Evolutionary conservation across 169 alveolate species (phyloP), one percentile per base, ranked within the genome.

Genomic region (Neospora caninum): DNA sequence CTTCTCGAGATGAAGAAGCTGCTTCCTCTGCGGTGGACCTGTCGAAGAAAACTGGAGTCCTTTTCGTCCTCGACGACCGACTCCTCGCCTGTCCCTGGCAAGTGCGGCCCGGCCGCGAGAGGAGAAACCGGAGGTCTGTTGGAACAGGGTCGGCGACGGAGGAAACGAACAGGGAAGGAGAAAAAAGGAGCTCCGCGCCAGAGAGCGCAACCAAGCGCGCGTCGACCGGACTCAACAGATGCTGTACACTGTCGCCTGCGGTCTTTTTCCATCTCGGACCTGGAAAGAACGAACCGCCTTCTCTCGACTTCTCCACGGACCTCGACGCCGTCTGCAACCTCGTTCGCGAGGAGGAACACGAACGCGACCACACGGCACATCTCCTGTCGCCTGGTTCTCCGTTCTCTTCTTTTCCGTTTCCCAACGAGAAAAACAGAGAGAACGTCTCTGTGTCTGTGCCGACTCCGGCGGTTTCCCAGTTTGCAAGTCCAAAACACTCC

Each of bases 271-370:
- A 36, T 6, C 86, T 36, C 39, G 49, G 45, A n/a, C 13, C 39
- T 36, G 39, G 39, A 18, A 18, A n/a, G 39, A 64, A 64, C 73
- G 73, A 64, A 64, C 20, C n/a, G 34, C 45, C 86, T 0, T 16
- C 86, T n/a, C 86, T 78, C 13, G 45, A 78, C 45, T 78, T 78
- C 86, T 18, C 42, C 1, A 43, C 86, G n/a, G 86, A 78, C 86
- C 86, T 78, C 39, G 86, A n/a, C 2, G 86, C 39, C 18, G 39
- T 20, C 27, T 38, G 45, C 86, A 20, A 78, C 27, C 39, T 78
- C 27, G 49, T 78, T 18, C 86, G 86, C 0, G n/a, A 18, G 13
- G 86, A 78, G n/a, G 73, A 64, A 29, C 73, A 64, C 7, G 27
- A 18, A 64, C n/a, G 73, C 25, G 31, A 16, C 16, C 73, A 64